Evolutionary conservation across 176 grass and related monocot genomes (phyloP).

Genomic region (Urochloa ruziziensis): DNA sequence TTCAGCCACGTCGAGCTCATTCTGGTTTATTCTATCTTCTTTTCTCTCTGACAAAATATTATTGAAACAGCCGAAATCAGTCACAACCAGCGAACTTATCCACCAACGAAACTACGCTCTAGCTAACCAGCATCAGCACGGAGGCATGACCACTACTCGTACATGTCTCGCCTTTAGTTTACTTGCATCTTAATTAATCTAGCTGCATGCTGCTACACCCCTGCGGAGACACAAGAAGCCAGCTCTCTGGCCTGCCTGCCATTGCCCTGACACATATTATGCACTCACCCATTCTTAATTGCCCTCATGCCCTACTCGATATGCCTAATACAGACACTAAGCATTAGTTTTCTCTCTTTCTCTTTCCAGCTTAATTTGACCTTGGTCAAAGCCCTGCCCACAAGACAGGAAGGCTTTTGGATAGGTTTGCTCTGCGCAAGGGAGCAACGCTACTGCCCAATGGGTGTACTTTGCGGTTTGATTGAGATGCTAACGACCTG

Average conservation of each 20-base stretch:
- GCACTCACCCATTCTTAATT: slow-evolving; percentile 25
- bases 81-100: too few species aligned
- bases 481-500: slow-evolving; percentile 7
- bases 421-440: background rate
- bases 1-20: too few species aligned
- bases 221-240: background rate
- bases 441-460: slow-evolving; percentile 14
- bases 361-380: background rate
- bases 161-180: slow-evolving; percentile 21
- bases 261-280: slow-evolving; percentile 32
- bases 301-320: slow-evolving; percentile 19
- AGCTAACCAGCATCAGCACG: background rate
- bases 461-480: slow-evolving; percentile 43
- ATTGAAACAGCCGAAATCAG: too few species aligned
- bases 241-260: slow-evolving; percentile 19
- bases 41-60: too few species aligned
- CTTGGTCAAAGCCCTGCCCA: slow-evolving; percentile 17
- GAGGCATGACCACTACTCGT: background rate
- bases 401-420: slow-evolving; percentile 2
- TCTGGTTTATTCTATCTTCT: too few species aligned
- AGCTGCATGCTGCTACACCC: background rate
- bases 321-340: slow-evolving; percentile 12
- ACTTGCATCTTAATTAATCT: slow-evolving; percentile 21
- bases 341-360: background rate
- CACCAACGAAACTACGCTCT: background rate